A percentile compares a stretch with the other conserved stretches of the same genome.
Evolutionary conservation across 202 grass and related monocot genomes (phyloP).

Genomic region (Thinopyrum obtusiflorum): DNA sequence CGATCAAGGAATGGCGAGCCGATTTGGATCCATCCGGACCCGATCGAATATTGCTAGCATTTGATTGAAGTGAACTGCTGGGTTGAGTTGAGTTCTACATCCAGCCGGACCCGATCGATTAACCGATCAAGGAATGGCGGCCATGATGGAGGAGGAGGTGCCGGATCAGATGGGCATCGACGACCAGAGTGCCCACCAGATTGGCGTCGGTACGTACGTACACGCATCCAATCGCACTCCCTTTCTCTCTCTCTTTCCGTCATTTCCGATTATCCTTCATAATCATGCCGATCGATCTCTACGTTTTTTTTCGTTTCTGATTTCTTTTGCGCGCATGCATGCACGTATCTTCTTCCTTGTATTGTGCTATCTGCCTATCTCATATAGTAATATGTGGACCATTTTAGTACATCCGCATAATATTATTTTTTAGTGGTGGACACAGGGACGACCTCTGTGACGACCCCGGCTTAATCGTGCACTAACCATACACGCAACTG

Average conservation of each 20-base stretch:
- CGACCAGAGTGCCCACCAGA: neutral
- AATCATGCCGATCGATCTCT: neutral
- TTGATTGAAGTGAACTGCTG: neutral
- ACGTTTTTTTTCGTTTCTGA: neutral
- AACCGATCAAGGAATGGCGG: neutral
- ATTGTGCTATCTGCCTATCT: neutral
- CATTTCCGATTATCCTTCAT: neutral
- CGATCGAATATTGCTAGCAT: neutral
- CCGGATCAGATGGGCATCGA: neutral
- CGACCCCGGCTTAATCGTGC: no score
- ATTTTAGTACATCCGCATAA: neutral
- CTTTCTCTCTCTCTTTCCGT: neutral
- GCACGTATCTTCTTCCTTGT: neutral
- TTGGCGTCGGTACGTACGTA: neutral
- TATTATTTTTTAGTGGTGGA: neutral
- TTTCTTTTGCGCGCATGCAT: neutral
- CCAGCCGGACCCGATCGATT: neutral
- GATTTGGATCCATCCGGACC: neutral
- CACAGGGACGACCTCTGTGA: no score
- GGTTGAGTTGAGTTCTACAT: neutral
- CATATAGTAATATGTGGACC: neutral
- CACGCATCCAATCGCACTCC: neutral
- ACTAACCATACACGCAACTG: no score
- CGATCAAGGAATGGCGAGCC: neutral
- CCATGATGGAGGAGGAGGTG: neutral